Conservation (phyloP, 169 alveolate genomes). For the Eimeria brunetti region DNA sequence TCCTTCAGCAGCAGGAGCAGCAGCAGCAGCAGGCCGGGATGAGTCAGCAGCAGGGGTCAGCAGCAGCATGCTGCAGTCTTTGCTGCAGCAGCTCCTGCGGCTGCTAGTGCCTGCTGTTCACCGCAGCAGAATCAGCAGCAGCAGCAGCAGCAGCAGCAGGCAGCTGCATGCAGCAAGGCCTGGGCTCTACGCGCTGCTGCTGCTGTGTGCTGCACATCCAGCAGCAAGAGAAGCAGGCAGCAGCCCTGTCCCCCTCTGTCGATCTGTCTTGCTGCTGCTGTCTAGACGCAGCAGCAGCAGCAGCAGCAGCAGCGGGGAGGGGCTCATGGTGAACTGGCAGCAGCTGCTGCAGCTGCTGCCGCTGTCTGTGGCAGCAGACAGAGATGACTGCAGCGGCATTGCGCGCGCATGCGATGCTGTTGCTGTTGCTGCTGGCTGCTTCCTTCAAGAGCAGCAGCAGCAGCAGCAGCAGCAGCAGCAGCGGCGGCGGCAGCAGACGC, state of each 20-base stretch:
- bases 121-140: slow-evolving; percentile 42
- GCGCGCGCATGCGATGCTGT: slow-evolving; percentile 5
- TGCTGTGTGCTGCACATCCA: slow-evolving; percentile 65
- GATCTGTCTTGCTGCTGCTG: slow-evolving; percentile 40
- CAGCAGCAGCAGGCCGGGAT: slow-evolving; percentile 28
- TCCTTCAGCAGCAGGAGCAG: neutral
- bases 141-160: slow-evolving; percentile 23
- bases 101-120: slow-evolving; percentile 20
- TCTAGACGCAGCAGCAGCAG: slow-evolving; percentile 31
- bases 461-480: slow-evolving; percentile 22
- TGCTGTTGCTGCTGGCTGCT: slow-evolving; percentile 45
- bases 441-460: slow-evolving; percentile 50
- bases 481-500: slow-evolving; percentile 9
- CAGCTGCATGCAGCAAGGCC: slow-evolving; percentile 48
- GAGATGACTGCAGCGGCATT: slow-evolving; percentile 26
- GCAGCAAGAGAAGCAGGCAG: neutral
- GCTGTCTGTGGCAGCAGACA: slow-evolving; percentile 14
- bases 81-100: slow-evolving; percentile 41
- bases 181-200: slow-evolving; percentile 66
- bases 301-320: slow-evolving; percentile 50
- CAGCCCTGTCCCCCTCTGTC: neutral
- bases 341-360: slow-evolving; percentile 74
- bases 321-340: slow-evolving; percentile 24
- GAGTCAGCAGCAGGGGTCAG: slow-evolving; percentile 15
- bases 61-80: slow-evolving; percentile 54